Conservation (phyloP, 169 alveolate genomes). For the Eimeria acervulina region DNA sequence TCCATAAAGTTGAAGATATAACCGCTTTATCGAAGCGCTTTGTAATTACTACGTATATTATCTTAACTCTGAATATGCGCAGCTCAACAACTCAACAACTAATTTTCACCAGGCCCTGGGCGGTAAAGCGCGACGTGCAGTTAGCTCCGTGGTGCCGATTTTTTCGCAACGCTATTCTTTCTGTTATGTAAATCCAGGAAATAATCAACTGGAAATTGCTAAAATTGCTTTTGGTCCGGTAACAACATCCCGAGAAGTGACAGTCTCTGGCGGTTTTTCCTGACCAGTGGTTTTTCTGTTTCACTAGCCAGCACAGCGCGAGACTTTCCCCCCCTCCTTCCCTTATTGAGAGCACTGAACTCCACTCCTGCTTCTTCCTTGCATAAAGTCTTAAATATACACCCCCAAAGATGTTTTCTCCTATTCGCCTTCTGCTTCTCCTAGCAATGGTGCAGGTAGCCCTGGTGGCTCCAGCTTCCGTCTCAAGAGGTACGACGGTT, state of each 20-base stretch:
- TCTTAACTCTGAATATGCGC: neutral
- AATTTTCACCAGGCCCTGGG: neutral
- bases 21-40: neutral
- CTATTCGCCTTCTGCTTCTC: neutral
- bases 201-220: neutral
- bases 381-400: neutral
- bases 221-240: neutral
- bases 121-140: neutral
- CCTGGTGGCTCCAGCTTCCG: neutral
- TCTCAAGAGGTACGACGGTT: neutral
- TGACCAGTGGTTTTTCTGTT: slow-evolving; percentile 2
- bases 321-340: neutral
- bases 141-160: neutral
- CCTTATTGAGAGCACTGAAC: neutral
- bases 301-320: neutral
- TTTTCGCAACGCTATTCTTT: neutral
- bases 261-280: neutral
- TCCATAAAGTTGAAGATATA: neutral
- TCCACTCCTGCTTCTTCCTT: neutral
- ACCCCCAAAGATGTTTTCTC: neutral
- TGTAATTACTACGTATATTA: neutral
- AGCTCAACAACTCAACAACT: neutral
- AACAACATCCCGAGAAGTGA: neutral
- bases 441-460: neutral
- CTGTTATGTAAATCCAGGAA: neutral